Conservation (phyloP, 2,329 filamentous ascomycete species). For the Epichloe elymi region DNA sequence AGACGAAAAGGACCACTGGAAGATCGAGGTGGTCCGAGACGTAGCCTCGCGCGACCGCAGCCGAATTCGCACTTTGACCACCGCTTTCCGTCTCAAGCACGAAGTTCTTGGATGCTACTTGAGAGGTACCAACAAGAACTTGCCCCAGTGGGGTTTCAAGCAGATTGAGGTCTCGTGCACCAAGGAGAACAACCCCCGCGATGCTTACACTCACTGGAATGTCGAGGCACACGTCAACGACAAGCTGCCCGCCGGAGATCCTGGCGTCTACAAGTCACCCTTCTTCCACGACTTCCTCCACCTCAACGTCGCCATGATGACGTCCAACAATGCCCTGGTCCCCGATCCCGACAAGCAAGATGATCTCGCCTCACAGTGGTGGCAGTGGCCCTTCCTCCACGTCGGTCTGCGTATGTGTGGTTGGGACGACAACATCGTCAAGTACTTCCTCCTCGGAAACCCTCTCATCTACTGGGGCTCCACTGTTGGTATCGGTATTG, state of each 20-base stretch:
- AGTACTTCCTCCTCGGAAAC: slow-evolving; percentile 97
- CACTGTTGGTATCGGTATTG: slow-evolving; percentile 62
- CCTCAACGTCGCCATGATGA: slow-evolving; percentile 99
- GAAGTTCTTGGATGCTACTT: slow-evolving; percentile 79
- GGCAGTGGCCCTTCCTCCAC: slow-evolving; percentile 95
- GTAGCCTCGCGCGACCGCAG: slow-evolving; percentile 75
- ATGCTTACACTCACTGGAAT: slow-evolving; percentile 98
- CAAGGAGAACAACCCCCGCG: slow-evolving; percentile 82
- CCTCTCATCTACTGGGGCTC: slow-evolving; percentile 93
- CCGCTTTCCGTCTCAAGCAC: slow-evolving; percentile 80
- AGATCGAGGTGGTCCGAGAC: slow-evolving; percentile 81
- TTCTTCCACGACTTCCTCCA: slow-evolving; percentile 98
- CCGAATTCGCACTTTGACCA: slow-evolving; percentile 81
- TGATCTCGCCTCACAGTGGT: slow-evolving; percentile 89
- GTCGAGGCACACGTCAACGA: slow-evolving; percentile 92
- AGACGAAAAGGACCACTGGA: slow-evolving; percentile 97
- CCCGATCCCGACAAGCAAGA: slow-evolving; percentile 98
- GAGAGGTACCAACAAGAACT: slow-evolving; percentile 85
- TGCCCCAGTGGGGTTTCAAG: slow-evolving; percentile 99
- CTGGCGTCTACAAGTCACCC: slow-evolving; percentile 87
- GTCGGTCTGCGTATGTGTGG: slow-evolving; percentile 97
- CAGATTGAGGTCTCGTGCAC: slow-evolving; percentile 96
- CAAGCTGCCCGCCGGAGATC: slow-evolving; percentile 75
- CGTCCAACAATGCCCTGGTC: slow-evolving; percentile 95
- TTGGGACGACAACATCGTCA: slow-evolving; percentile 90